Percentiles rank a stretch among this genome's conserved stretches.
Conservation (phyloP, 2,329 filamentous ascomycete species). For the Fusarium sp. region DNA sequence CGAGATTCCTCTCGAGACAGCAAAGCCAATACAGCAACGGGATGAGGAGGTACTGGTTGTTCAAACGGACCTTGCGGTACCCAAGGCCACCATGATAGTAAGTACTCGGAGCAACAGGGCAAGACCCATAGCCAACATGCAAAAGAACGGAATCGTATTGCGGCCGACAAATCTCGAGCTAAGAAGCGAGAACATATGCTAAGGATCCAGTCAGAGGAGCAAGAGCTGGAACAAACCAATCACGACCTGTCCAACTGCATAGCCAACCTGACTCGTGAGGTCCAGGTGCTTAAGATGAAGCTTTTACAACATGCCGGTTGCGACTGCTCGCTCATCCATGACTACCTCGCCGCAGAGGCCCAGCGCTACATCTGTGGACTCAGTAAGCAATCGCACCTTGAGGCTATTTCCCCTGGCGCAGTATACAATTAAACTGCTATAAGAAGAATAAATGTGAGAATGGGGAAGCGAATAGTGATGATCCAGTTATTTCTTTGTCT, state of each 20-base stretch:
- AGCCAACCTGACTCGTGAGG: conserved; percentile 27
- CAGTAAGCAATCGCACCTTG: not conserved
- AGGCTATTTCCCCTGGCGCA: conserved; percentile 4
- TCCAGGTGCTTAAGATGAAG: conserved; percentile 36
- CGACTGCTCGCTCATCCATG: conserved; percentile 35
- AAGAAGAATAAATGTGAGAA: not conserved
- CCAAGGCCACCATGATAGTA: too few relatives aligned
- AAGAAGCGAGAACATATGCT: conserved; percentile 29
- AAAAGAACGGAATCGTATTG: conserved; percentile 29
- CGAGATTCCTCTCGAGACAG: too few relatives aligned
- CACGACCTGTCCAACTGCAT: conserved; percentile 20
- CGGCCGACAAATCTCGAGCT: conserved; percentile 32
- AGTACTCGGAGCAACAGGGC: not conserved
- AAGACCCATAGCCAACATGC: not conserved
- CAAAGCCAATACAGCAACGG: too few relatives aligned
- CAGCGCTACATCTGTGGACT: conserved; percentile 13
- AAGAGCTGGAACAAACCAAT: conserved; percentile 25
- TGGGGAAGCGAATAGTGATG: too few relatives aligned
- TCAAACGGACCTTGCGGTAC: too few relatives aligned
- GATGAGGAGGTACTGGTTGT: too few relatives aligned
- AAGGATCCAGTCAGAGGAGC: conserved; percentile 18
- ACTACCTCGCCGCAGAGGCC: conserved; percentile 30
- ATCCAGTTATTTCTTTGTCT: too few relatives aligned
- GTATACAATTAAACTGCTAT: not conserved
- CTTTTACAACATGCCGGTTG: conserved; percentile 34